A percentile compares a stretch with the other conserved stretches of the same genome.
These are phyloP conservation scores for Geosmithia flava DNA, from an alignment of 2,329 filamentous ascomycete genomes.

Conservation along the genomic window DNA sequence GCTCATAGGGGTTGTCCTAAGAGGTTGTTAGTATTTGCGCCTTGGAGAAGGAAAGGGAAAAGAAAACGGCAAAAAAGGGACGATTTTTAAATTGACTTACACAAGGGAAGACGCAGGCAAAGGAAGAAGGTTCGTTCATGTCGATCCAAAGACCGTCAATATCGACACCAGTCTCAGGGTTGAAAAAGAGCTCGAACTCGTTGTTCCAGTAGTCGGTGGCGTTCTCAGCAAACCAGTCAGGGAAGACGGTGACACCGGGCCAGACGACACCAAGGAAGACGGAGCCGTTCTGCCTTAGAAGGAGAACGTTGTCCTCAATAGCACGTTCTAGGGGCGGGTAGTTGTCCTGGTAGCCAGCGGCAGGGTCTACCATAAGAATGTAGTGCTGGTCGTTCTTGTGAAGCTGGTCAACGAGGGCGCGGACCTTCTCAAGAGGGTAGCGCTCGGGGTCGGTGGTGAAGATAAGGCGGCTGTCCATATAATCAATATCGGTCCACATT, in stretches of 20 bases:
- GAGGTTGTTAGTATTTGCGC: background rate
- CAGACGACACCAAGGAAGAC: constrained; percentile 57
- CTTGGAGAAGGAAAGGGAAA: background rate
- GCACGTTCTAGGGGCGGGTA: constrained; percentile 28
- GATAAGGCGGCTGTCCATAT: constrained; percentile 43
- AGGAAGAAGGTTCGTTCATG: constrained; percentile 38
- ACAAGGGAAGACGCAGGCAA: constrained; percentile 22
- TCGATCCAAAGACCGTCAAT: constrained; percentile 74
- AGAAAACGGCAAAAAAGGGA: background rate
- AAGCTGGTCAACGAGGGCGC: constrained; percentile 52
- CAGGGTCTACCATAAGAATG: constrained; percentile 68
- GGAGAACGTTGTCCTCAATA: constrained; percentile 31
- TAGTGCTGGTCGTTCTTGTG: constrained; percentile 57
- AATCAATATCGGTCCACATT: constrained; percentile 65
- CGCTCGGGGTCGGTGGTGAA: constrained; percentile 59
- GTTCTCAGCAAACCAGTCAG: constrained; percentile 63
- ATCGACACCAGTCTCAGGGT: constrained; percentile 50
- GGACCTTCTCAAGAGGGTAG: constrained; percentile 50
- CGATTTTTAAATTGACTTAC: background rate
- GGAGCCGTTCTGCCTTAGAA: constrained; percentile 40
- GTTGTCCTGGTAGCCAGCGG: constrained; percentile 39
- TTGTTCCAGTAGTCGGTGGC: constrained; percentile 57
- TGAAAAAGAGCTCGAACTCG: constrained; percentile 56
- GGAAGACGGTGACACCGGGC: constrained; percentile 61
- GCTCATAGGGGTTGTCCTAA: constrained; percentile 12